Evolutionary conservation across 2,329 filamentous ascomycete species (phyloP).

Genomic region (Scytalidium lignicola): DNA sequence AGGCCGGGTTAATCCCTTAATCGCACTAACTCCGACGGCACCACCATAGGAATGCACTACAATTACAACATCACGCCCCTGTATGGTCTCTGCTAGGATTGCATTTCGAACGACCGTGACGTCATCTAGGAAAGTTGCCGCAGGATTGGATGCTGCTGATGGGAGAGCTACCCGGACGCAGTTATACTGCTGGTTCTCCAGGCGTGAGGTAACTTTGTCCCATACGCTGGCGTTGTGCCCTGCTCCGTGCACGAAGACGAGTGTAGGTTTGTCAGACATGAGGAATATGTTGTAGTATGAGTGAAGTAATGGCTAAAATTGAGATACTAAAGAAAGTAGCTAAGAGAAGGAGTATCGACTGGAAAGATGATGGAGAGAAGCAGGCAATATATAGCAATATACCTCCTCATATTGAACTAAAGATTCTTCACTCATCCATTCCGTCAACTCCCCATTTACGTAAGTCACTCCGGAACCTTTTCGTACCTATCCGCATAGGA

Average conservation of each 20-base stretch:
- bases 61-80: slow-evolving; percentile 34
- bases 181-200: slow-evolving; percentile 24
- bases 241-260: slow-evolving; percentile 43
- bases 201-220: slow-evolving; percentile 29
- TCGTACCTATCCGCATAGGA: too few species aligned
- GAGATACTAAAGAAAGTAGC: too few species aligned
- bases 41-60: slow-evolving; percentile 42
- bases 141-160: slow-evolving; percentile 27
- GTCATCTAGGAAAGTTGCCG: slow-evolving; percentile 31
- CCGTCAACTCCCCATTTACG: too few species aligned
- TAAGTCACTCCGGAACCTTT: too few species aligned
- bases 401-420: too few species aligned
- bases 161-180: slow-evolving; percentile 30
- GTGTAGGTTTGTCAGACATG: slow-evolving; percentile 22
- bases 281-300: too few species aligned
- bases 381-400: too few species aligned
- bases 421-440: too few species aligned
- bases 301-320: too few species aligned
- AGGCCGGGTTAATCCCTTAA: slow-evolving; percentile 32
- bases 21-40: slow-evolving; percentile 30
- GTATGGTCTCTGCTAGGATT: slow-evolving; percentile 27
- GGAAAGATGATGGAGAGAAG: too few species aligned
- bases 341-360: too few species aligned
- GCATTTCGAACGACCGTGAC: slow-evolving; percentile 29
- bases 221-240: slow-evolving; percentile 39